phyloP scores from a whole-genome alignment of 805 yeast genomes.

The Saccharomycodes ludwigii region DNA sequence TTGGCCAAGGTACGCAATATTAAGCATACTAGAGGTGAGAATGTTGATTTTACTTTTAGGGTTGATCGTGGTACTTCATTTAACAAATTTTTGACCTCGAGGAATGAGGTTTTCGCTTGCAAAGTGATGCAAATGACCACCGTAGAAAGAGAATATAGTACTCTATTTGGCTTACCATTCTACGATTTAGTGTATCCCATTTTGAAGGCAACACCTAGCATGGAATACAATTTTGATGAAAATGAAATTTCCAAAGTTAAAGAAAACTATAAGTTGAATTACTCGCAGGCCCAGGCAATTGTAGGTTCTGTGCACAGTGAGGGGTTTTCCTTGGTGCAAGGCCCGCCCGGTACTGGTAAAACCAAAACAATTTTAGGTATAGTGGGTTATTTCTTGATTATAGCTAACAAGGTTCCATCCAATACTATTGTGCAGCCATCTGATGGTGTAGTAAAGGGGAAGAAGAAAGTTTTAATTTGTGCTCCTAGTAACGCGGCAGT shows the following conservation, averaged over 20 bases:
- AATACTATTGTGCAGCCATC: conserved; percentile 24
- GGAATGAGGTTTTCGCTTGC: conserved; percentile 53
- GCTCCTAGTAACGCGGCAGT: conserved; percentile 99
- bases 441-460: conserved; percentile 16
- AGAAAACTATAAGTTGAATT: conserved; percentile 49
- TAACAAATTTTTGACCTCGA: conserved; percentile 43
- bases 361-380: conserved; percentile 93
- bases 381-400: conserved; percentile 61
- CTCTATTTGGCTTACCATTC: conserved; percentile 69
- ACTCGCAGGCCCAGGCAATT: conserved; percentile 87
- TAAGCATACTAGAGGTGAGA: conserved; percentile 52
- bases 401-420: conserved; percentile 14
- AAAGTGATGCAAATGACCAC: conserved; percentile 81
- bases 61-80: conserved; percentile 39
- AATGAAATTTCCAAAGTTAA: conserved; percentile 33
- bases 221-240: conserved; percentile 15
- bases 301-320: conserved; percentile 49
- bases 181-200: conserved; percentile 67
- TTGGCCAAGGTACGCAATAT: conserved; percentile 71
- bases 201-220: conserved; percentile 34
- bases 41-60: conserved; percentile 62
- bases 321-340: conserved; percentile 90
- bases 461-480: conserved; percentile 67
- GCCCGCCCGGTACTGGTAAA: conserved; percentile 99
- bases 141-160: conserved; percentile 81